These are phyloP conservation scores for Oxyria digyna DNA, from an alignment of 148 eudicot species.

Conservation along the genomic window DNA sequence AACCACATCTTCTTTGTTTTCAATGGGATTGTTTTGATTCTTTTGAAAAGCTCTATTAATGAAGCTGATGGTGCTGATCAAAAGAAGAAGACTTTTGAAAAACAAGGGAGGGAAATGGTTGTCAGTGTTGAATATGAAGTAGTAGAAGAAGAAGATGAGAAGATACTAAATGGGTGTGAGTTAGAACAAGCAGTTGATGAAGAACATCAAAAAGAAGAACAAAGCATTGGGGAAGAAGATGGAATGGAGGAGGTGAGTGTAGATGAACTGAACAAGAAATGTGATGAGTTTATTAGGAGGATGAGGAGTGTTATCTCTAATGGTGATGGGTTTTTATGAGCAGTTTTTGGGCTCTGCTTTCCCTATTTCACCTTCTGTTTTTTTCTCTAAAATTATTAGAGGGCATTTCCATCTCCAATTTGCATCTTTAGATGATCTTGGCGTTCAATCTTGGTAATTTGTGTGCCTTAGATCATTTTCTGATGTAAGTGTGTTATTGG, in stretches of 20 bases:
- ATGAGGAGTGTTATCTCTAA: not conserved
- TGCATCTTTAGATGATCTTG: not conserved
- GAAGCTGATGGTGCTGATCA: not conserved
- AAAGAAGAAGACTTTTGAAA: not conserved
- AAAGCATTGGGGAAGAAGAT: not conserved
- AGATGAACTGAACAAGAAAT: constrained; percentile 8
- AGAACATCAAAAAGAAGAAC: not conserved
- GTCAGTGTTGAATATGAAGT: not conserved
- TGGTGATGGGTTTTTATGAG: not conserved
- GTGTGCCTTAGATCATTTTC: not conserved
- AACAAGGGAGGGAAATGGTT: not conserved
- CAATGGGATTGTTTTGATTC: constrained; percentile 5
- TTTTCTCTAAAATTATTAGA: not conserved
- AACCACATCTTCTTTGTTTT: constrained; percentile 1
- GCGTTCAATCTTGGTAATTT: not conserved
- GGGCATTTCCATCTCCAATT: not conserved
- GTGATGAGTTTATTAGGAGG: constrained; percentile 8
- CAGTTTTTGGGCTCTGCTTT: not conserved
- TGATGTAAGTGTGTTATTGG: no score
- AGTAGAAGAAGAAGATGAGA: not conserved
- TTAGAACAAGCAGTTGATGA: not conserved
- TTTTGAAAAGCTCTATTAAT: not conserved
- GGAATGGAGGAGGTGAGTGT: not conserved
- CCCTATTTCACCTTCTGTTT: not conserved
- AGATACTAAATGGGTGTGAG: not conserved